These are phyloP conservation scores for Solanum aculeatissimum DNA, from an alignment of 305 asterid genomes.

Conservation along the genomic window DNA sequence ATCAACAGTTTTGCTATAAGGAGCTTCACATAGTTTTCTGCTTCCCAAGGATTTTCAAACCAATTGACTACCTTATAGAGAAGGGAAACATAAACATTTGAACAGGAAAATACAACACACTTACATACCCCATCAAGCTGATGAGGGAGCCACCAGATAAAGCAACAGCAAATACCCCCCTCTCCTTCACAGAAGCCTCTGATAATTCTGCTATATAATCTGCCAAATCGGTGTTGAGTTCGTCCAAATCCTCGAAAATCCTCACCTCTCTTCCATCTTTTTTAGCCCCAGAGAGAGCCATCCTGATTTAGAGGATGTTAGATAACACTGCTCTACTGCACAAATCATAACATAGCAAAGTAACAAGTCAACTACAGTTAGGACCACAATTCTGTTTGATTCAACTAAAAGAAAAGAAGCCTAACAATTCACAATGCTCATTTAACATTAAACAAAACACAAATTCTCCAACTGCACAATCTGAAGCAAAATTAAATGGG, in stretches of 20 bases:
- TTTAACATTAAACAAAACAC: not conserved
- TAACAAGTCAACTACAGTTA: not conserved
- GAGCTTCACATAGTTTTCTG: slow-evolving; percentile 89
- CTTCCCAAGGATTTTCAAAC: slow-evolving; percentile 6
- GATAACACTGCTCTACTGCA: slow-evolving; percentile 12
- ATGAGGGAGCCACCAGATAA: slow-evolving; percentile 84
- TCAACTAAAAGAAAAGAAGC: not conserved
- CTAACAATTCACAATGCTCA: not conserved
- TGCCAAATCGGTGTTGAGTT: slow-evolving; percentile 58
- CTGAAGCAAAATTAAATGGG: slow-evolving; percentile 4
- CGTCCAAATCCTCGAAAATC: slow-evolving; percentile 55
- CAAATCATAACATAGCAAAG: slow-evolving; percentile 1
- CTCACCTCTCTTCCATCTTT: slow-evolving; percentile 58
- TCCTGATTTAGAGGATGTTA: slow-evolving; percentile 23
- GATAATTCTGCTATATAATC: slow-evolving; percentile 83
- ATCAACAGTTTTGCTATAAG: slow-evolving; percentile 80
- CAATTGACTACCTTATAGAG: not conserved
- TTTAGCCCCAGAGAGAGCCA: slow-evolving; percentile 43
- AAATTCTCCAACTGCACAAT: not conserved
- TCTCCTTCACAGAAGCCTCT: slow-evolving; percentile 66
- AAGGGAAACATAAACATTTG: not conserved
- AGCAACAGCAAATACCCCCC: slow-evolving; percentile 71
- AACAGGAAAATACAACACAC: not conserved
- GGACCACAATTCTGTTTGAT: not conserved
- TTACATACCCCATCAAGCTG: slow-evolving; percentile 51